Evolutionary conservation across 495 filamentous ascomycete species (phyloP).

Genomic region (Neurospora terricola): DNA sequence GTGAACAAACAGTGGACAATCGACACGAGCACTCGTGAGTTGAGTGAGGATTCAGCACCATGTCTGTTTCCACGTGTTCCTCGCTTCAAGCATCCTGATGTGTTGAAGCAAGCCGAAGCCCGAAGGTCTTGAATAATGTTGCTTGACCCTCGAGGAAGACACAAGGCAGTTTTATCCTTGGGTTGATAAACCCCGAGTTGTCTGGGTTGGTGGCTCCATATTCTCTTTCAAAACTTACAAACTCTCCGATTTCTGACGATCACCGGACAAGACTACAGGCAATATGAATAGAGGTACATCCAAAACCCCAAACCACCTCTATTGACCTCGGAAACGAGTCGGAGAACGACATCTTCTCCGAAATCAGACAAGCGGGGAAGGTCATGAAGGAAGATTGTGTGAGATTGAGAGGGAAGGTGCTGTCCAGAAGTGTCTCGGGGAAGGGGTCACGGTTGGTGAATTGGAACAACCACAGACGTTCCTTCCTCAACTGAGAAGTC

Average conservation of each 20-base stretch:
- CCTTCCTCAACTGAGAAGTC: background rate
- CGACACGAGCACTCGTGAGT: background rate
- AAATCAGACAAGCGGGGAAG: background rate
- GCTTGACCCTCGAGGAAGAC: background rate
- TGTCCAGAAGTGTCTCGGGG: background rate
- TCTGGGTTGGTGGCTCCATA: background rate
- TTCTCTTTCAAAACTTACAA: background rate
- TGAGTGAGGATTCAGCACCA: background rate
- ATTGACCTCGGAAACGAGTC: too few species aligned
- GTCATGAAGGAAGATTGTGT: background rate
- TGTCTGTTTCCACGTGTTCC: background rate
- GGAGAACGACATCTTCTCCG: background rate
- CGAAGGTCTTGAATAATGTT: background rate
- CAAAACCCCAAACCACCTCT: background rate
- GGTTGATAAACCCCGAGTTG: background rate
- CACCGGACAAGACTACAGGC: background rate
- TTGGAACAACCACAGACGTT: background rate
- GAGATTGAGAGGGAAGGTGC: background rate
- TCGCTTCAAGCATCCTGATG: background rate
- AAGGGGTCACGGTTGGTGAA: background rate
- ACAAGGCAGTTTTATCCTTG: background rate
- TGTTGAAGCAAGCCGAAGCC: background rate
- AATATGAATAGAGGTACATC: background rate
- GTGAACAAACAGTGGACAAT: background rate
- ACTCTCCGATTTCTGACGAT: background rate